Evolutionary conservation across 331 rosid species (phyloP), one percentile per base, ranked within the genome.

Genomic region (Erythrophleum ivorense): DNA sequence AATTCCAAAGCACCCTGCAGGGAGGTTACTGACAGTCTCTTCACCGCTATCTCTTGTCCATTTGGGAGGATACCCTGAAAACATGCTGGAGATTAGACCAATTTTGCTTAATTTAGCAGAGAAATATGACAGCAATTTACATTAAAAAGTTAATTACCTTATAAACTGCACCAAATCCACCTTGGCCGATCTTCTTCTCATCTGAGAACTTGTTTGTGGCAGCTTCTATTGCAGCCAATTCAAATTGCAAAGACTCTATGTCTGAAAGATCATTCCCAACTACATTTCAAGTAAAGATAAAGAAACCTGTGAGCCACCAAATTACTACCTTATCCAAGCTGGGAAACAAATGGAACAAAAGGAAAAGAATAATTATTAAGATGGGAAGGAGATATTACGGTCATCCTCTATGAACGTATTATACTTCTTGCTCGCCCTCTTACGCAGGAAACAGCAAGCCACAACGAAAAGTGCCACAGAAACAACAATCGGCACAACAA

Each of bases 91-190:
- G 2, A 14, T 55, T 21, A 40, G 21, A 59, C 14, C 50, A 40
- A 15, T n/a, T 46, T 15, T 15, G 10, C 66, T 36, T 21, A n/a
- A 66, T 34, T 14, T 49, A 18, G 38, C 5, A n/a, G 21, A 11
- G 11, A 15, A 38, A 7, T 8, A 46, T 65, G 49, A 49, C 15
- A 4, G 2, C 5, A 34, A 12, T 9, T 31, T 7, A 4, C 24
- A n/a, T 64, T 43, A 72, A 16, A 14, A 41, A 68, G 54, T 21
- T 34, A 18, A 4, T 49, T 73, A 89, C 88, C 91, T 84, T 80
- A 79, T 82, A 89, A 50, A 87, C 89, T 7, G 1, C 59, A 0
- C 91, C 90, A 45, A 84, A 90, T 80, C 88, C 87, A 5, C 90
- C 92, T 85, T 83, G 69, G 11, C 92, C 90, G 13, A 85, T 49